Evolutionary conservation across 2,329 filamentous ascomycete species (phyloP), one percentile per base, ranked within the genome.

Genomic region (Epichloe uncinata): DNA sequence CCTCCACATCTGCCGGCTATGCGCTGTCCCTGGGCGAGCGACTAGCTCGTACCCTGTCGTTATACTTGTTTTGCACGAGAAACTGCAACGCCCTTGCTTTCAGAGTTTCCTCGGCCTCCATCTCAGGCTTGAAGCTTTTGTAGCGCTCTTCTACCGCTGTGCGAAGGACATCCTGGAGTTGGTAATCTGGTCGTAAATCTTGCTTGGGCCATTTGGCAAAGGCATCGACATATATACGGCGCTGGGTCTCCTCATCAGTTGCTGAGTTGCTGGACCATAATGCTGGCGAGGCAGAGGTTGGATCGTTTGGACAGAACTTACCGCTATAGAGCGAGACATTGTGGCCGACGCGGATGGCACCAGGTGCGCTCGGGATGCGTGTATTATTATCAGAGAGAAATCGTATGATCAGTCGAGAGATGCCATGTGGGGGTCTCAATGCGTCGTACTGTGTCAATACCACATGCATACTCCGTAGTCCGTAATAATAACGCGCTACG

Each of bases 181-280:
- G 79, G 61, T 75, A 71, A 51, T 81, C 73, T 7, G 81, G 81
- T 0, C 82, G 78, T 42, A 85, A 71, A 51, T 70, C 68, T 59
- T 84, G 81, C 58, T 76, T 75, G 43, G 82, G 82, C 81, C 81
- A 85, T 54, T 72, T 71, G 51, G 73, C 68, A 49, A 69, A 64
- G 55, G 61, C 64, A 50, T 68, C 66, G 46, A 60, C 57, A 58
- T 68, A 69, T 44, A 67, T 60, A 52, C 62, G 64, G 55, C 62
- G 61, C 67, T 70, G 47, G 3, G 20, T 6, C 3, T 13, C 36
- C 36, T 30, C 45, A 33, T 40, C 16, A 35, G 16, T n/a, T 20
- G 22, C 30, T 30, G 30, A 33, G 16, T 18, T 20, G n/a, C 15
- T 30, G 15, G 2, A 20, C 20, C 11, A 15, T n/a, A 9, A 30